A percentile compares a stretch with the other conserved stretches of the same genome.
Evolutionary conservation across 306 rosid species (phyloP).

Genomic region (Amphicarpaea edgeworthii): DNA sequence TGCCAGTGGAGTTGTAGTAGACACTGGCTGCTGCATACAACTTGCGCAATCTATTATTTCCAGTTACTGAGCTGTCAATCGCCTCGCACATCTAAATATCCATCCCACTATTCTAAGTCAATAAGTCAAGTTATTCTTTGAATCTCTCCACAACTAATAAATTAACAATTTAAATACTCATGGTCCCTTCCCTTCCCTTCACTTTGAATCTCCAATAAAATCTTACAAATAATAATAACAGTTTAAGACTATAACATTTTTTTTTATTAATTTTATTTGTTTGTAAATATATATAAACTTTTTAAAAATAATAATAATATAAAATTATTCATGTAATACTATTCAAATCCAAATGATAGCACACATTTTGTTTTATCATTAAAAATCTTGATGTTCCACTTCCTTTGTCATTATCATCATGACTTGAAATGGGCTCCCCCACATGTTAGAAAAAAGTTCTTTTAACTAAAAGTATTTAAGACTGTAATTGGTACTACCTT

Average conservation of each 20-base stretch:
- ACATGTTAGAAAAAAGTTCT: not conserved
- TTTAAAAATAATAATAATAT: too few relatives aligned
- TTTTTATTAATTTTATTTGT: not conserved
- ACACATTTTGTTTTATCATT: not conserved
- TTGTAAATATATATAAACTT: not conserved
- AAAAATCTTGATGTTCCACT: not conserved
- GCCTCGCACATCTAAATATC: conserved; percentile 80
- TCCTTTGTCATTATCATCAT: conserved; percentile 3
- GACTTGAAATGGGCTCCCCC: not conserved
- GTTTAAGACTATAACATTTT: not conserved
- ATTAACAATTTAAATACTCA: not conserved
- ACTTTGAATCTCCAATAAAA: not conserved
- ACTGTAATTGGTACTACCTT: conserved; percentile 61
- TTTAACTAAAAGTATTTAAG: not conserved
- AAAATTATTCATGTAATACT: not conserved
- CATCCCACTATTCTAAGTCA: not conserved
- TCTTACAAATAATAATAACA: not conserved
- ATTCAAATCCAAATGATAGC: not conserved
- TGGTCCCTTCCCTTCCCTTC: not conserved
- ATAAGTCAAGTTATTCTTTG: conserved; percentile 30
- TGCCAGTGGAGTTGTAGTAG: conserved; percentile 69
- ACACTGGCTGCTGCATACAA: conserved; percentile 74
- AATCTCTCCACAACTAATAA: not conserved
- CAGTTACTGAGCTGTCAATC: conserved; percentile 56
- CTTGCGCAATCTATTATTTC: conserved; percentile 60